Base-by-base conservation (phyloP, 768 basidiomycete species). In the Suillus variegatus region DNA sequence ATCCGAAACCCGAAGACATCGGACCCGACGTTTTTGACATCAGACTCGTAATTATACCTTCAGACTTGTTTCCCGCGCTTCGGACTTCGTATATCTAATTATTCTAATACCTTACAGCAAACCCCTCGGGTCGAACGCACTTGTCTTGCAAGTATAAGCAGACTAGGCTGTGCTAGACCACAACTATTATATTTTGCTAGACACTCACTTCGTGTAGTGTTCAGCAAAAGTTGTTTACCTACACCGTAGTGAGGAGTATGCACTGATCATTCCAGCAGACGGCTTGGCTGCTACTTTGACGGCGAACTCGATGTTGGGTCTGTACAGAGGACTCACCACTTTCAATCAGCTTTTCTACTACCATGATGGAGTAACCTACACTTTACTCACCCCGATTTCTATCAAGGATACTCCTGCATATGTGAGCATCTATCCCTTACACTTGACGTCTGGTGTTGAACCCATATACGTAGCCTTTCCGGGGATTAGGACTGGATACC, bases 321-420 rank as follows among this genome's bases (percentile, higher is more conserved):
- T 87, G 8, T 78, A 82, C 12, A 76, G 86, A 28, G 88, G 87
- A 0, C 67, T 88, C 60, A 82, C 84, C 5, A 87, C 86, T 1
- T 88, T 88, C 69, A 72, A 76, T n/a, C 85, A 86, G 71, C 68
- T 88, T 25, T 86, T 84, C 78, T 88, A 84, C 65, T 72, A 77
- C 22, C 66, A 75, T 55, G 49, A 57, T 2, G 75, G 66, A 1
- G 62, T 64, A 61, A 77, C 71, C 25, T 86, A 86, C 22, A 78
- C 76, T 0, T 66, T 81, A 55, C 58, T 76, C 1, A 80, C 79
- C 0, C 84, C 84, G 0, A 64, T 84, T 7, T 18, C 67, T 1
- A 82, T 87, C 62, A 65, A 58, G 7, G 86, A 88, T 63, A 47
- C 73, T 7, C 85, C 86, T 47, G 81, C 82, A 1, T 87, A 85